Base-by-base conservation (phyloP, 768 basidiomycete species). In the Piloderma croceum region DNA sequence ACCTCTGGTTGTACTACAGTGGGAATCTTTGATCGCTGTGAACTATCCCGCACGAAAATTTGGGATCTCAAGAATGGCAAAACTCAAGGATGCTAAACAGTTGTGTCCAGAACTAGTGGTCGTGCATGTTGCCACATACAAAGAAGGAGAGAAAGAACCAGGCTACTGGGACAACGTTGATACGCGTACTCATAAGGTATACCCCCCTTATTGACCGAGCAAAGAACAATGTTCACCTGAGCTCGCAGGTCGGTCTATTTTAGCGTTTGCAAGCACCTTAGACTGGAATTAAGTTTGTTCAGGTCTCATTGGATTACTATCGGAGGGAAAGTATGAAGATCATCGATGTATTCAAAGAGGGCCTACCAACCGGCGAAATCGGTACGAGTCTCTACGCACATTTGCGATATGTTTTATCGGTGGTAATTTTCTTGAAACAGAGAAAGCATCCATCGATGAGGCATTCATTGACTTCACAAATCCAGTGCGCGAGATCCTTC, bases 401-500 rank as follows among this genome's bases (percentile, higher is more conserved):
- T 35, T 22, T 15, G 31, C 19, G 34, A 17, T 24, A 22, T 34
- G 3, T 9, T 6, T 42, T 47, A 19, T 24, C 32, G 42, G 24
- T 37, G 39, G 31, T 27, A 7, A 20, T 6, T 33, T 25, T 27
- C 5, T 19, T 27, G 31, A 22, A 35, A 9, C 58, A 92, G 94
- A 99, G 63, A 96, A 93, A 58, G 96, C 96, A 18, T 94, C 90
- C 0, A 96, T 98, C 24, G 96, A 98, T 53, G 96, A 99, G 56
- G 91, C 90, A 0, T 99, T 93, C 60, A 79, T 98, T 42, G 94
- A 98, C 59, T 76, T 98, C 41, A 88, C 91, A 3, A 71, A 71
- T 7, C 82, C 84, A 24, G 80, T 90, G n/a, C 80, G 88, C 25
- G 76, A 82, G 42, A 65, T 75, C 33, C 62, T 99, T 2, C 65